Evolutionary conservation across 106 monocot genomes (phyloP).

Genomic region (Dendrobium huoshanense): DNA sequence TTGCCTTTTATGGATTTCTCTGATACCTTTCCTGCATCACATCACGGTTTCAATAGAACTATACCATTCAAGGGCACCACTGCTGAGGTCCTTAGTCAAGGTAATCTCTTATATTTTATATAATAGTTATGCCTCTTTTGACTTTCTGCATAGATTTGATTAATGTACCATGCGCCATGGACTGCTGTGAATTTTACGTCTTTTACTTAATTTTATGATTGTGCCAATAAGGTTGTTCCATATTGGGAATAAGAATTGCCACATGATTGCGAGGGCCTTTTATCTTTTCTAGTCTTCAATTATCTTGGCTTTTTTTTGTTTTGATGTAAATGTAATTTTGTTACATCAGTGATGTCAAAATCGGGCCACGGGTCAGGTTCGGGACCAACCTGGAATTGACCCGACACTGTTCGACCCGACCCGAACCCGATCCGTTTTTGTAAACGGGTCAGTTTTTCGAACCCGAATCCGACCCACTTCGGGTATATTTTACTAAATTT

Average conservation of each 20-base stretch:
- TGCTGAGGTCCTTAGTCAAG: slow-evolving; percentile 38
- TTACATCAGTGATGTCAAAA: too few relatives aligned
- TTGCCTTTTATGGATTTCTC: slow-evolving; percentile 16
- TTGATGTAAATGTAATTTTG: not conserved
- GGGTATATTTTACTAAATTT: too few relatives aligned
- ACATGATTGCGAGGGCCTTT: not conserved
- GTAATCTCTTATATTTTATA: slow-evolving; percentile 11
- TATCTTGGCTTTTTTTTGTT: not conserved
- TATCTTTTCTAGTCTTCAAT: not conserved
- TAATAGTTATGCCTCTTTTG: not conserved
- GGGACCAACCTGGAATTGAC: too few relatives aligned
- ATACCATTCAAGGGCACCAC: slow-evolving; percentile 35
- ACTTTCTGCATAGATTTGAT: not conserved
- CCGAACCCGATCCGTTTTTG: too few relatives aligned
- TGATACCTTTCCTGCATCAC: slow-evolving; percentile 15
- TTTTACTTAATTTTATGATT: not conserved
- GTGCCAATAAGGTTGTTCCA: not conserved
- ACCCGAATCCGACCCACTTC: too few relatives aligned
- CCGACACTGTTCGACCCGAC: too few relatives aligned
- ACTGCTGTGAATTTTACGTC: not conserved
- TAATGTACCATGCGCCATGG: not conserved
- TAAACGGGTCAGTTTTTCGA: too few relatives aligned
- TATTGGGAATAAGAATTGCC: not conserved
- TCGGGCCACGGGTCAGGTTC: too few relatives aligned
- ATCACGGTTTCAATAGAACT: slow-evolving; percentile 28